phyloP scores from a whole-genome alignment of 495 filamentous ascomycete species.

The Neurospora sp. region DNA sequence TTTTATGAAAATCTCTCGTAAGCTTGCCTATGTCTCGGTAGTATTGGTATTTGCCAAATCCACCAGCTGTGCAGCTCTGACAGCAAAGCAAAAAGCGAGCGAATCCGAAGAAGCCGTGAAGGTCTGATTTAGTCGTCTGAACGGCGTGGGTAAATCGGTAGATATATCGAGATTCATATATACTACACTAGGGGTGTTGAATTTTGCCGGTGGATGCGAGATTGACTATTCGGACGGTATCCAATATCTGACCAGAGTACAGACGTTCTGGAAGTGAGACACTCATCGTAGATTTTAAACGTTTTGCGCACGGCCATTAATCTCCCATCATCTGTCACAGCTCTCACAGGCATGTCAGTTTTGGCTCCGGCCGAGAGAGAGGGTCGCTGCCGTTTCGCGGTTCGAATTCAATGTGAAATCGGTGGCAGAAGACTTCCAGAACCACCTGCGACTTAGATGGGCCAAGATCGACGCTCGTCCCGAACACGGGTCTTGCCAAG shows the following conservation, averaged over 20 bases:
- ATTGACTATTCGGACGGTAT: background rate
- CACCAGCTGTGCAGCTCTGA: background rate
- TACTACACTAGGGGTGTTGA: background rate
- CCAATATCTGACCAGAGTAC: background rate
- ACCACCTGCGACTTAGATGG: background rate
- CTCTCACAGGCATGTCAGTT: background rate
- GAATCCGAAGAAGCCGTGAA: background rate
- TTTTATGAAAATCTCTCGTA: background rate
- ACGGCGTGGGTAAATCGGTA: background rate
- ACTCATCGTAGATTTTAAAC: background rate
- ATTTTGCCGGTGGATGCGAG: background rate
- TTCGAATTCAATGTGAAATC: background rate
- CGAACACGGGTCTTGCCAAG: background rate
- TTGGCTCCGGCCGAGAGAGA: background rate
- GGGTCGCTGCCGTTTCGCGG: background rate
- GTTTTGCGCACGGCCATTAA: background rate
- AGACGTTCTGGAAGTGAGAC: background rate
- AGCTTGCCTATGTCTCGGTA: background rate
- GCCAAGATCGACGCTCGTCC: background rate
- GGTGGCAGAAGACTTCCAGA: background rate
- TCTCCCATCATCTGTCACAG: background rate
- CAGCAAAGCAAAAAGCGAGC: background rate
- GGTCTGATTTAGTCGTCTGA: background rate
- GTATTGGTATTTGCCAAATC: background rate
- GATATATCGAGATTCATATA: background rate